Conservation (phyloP, 768 basidiomycete species). For the Omphalotus guepiniiformis region DNA sequence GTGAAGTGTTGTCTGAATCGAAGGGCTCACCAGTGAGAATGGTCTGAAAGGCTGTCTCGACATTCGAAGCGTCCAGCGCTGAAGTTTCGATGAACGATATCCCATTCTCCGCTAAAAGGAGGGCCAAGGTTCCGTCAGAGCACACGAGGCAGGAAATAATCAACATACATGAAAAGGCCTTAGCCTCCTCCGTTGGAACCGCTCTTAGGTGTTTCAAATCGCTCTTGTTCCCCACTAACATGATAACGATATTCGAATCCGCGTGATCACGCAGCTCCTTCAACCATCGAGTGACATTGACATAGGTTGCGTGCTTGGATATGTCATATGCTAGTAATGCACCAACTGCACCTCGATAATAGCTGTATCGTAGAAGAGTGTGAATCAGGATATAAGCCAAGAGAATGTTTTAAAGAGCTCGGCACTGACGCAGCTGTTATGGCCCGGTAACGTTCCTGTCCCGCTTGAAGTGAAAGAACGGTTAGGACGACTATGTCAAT, state of each 20-base stretch:
- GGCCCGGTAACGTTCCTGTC: constrained; percentile 95
- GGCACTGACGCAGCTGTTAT: constrained; percentile 86
- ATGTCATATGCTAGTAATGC: constrained; percentile 94
- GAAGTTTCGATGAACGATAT: constrained; percentile 98
- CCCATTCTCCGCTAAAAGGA: constrained; percentile 72
- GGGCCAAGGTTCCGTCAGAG: constrained; percentile 1
- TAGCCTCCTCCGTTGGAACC: constrained; percentile 97
- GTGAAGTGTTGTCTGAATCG: neutral
- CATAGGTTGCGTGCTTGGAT: constrained; percentile 90
- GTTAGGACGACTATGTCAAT: constrained; percentile 3
- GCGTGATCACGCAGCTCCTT: constrained; percentile 97
- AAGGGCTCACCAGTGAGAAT: constrained; percentile 76
- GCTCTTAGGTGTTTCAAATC: constrained; percentile 97
- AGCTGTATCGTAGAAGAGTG: constrained; percentile 45
- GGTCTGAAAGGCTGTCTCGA: constrained; percentile 95
- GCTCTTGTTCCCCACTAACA: constrained; percentile 98
- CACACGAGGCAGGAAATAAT: neutral
- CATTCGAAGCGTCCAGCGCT: constrained; percentile 98
- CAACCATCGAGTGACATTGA: constrained; percentile 92
- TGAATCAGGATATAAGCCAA: constrained; percentile 4
- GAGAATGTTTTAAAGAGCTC: neutral
- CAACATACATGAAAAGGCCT: constrained; percentile 76
- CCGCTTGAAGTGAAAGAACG: constrained; percentile 49
- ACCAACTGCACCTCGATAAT: constrained; percentile 96
- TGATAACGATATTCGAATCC: constrained; percentile 89